phyloP scores from a whole-genome alignment of 164 flowering plant genomes.

The Dillenia turbinata region DNA sequence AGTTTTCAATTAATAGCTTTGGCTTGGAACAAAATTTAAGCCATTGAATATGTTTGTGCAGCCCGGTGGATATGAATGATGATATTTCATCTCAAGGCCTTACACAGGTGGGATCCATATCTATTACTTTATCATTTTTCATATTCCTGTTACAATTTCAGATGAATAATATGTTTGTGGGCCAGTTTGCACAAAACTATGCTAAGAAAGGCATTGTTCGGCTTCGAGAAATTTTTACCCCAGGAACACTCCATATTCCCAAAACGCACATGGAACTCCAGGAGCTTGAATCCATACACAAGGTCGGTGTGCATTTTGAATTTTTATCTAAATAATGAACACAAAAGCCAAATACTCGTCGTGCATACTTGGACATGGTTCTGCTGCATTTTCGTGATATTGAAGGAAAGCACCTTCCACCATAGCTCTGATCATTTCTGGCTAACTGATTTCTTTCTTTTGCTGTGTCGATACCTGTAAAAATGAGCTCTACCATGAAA shows the following conservation, averaged over 20 bases:
- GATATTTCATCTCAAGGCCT: slow-evolving; percentile 88
- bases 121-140: not conserved
- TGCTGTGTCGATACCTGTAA: too few species aligned
- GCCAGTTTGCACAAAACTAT: slow-evolving; percentile 81
- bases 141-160: slow-evolving; percentile 7
- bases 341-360: too few species aligned
- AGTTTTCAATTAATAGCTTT: too few species aligned
- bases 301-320: slow-evolving; percentile 40
- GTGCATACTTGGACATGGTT: too few species aligned
- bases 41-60: slow-evolving; percentile 24
- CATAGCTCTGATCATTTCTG: too few species aligned
- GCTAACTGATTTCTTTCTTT: too few species aligned
- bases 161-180: slow-evolving; percentile 10
- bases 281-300: slow-evolving; percentile 95
- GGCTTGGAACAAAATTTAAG: too few species aligned
- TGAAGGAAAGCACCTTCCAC: too few species aligned
- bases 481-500: too few species aligned
- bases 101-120: slow-evolving; percentile 49
- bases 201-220: slow-evolving; percentile 65
- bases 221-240: slow-evolving; percentile 89
- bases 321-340: too few species aligned
- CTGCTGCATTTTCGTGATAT: too few species aligned
- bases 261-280: slow-evolving; percentile 55
- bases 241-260: slow-evolving; percentile 78
- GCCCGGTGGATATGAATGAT: slow-evolving; percentile 89